These are phyloP conservation scores for Linderina pennispora DNA, from an alignment of 192 early-diverging fungal genomes.

Conservation along the genomic window DNA sequence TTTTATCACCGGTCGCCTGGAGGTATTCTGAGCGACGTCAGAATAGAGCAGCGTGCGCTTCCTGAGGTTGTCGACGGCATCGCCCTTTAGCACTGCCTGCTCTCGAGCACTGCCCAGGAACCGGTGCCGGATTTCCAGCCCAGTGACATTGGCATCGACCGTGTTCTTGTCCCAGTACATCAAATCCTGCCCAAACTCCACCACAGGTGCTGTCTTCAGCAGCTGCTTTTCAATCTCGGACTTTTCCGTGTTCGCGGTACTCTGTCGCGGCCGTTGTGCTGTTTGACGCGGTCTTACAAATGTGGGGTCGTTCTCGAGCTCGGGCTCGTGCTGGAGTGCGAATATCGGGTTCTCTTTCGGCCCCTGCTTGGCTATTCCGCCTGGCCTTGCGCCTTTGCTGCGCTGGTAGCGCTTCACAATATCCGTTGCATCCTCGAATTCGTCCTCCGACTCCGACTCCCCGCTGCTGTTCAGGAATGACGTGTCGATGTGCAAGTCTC, in stretches of 20 bases:
- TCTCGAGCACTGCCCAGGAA: conserved; percentile 63
- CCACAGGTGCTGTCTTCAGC: conserved; percentile 54
- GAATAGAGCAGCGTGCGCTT: conserved; percentile 53
- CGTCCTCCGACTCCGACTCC: conserved; percentile 5
- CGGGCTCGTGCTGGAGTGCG: conserved; percentile 20
- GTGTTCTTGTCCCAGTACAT: conserved; percentile 58
- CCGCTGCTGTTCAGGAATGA: not conserved
- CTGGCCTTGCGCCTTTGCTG: not conserved
- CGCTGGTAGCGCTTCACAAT: not conserved
- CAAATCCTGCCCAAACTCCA: conserved; percentile 61
- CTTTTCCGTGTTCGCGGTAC: conserved; percentile 17
- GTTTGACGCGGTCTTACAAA: conserved; percentile 5
- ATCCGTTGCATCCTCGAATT: conserved; percentile 32
- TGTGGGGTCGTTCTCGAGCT: conserved; percentile 12
- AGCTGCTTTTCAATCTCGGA: conserved; percentile 47
- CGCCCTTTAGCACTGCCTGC: conserved; percentile 48
- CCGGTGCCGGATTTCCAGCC: conserved; percentile 52
- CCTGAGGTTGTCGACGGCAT: conserved; percentile 46
- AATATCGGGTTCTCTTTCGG: conserved; percentile 25
- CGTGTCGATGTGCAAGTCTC: conserved; percentile 3
- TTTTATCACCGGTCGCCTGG: conserved; percentile 34
- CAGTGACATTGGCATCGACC: conserved; percentile 53
- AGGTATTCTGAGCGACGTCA: conserved; percentile 13
- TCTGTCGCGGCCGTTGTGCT: not conserved
- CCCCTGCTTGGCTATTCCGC: not conserved